Conservation (phyloP, 208 protist species). For the Lotmaria passim region DNA sequence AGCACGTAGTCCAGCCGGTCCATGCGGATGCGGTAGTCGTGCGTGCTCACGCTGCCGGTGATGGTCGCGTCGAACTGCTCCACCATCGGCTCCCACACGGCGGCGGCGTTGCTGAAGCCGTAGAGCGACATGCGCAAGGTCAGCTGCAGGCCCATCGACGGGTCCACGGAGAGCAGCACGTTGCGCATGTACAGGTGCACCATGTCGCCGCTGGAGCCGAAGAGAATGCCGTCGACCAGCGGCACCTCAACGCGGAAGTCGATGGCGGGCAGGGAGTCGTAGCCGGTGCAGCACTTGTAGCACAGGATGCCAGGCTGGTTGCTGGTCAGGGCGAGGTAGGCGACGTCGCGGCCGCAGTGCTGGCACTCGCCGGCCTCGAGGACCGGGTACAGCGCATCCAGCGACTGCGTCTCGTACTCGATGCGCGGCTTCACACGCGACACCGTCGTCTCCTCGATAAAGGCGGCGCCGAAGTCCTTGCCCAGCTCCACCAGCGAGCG, state of each 20-base stretch:
- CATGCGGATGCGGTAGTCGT: conserved; percentile 63
- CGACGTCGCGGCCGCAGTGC: conserved; percentile 49
- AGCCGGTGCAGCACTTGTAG: conserved; percentile 85
- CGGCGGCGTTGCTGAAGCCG: conserved; percentile 74
- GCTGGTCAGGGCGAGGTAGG: conserved; percentile 40
- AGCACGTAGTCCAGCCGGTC: conserved; percentile 76
- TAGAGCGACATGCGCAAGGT: conserved; percentile 54
- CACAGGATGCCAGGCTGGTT: conserved; percentile 61
- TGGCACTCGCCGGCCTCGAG: conserved; percentile 57
- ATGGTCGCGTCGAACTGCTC: conserved; percentile 61
- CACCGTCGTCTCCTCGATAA: conserved; percentile 59
- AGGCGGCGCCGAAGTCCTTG: conserved; percentile 71
- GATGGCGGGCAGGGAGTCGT: conserved; percentile 52
- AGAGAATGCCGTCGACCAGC: conserved; percentile 63
- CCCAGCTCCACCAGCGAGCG: conserved; percentile 69
- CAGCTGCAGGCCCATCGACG: conserved; percentile 59
- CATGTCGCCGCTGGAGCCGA: conserved; percentile 63
- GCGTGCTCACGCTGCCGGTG: conserved; percentile 55
- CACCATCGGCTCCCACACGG: conserved; percentile 87
- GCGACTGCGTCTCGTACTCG: conserved; percentile 55
- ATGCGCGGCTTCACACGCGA: conserved; percentile 54
- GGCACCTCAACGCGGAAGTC: conserved; percentile 71
- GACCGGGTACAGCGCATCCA: conserved; percentile 50
- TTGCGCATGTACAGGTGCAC: conserved; percentile 52
- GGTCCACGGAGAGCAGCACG: conserved; percentile 46